A percentile compares a stretch with the other conserved stretches of the same genome.
phyloP scores from a whole-genome alignment of 2,329 filamentous ascomycete genomes.

The Decorospora gaudefroyi region DNA sequence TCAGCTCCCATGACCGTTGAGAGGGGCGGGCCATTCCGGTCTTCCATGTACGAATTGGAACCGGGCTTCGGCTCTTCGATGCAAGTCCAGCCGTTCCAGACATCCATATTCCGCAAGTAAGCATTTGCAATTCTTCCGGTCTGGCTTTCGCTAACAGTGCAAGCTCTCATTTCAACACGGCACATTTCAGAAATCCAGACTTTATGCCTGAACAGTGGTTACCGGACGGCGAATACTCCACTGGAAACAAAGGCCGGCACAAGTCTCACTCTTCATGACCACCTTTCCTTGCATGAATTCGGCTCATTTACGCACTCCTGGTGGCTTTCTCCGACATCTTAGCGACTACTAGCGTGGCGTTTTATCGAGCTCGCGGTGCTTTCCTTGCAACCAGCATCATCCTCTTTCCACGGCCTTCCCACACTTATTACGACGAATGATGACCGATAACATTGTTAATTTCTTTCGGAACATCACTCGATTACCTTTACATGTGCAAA shows the following conservation, averaged over 20 bases:
- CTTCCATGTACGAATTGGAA: constrained; percentile 53
- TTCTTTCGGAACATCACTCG: constrained; percentile 36
- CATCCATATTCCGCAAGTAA: constrained; percentile 56
- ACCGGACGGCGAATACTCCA: constrained; percentile 54
- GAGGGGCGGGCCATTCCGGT: constrained; percentile 51
- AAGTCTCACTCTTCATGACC: constrained; percentile 44
- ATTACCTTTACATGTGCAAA: constrained; percentile 40
- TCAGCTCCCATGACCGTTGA: constrained; percentile 35
- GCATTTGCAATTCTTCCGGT: constrained; percentile 16
- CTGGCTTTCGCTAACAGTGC: constrained; percentile 19
- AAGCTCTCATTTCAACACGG: constrained; percentile 58
- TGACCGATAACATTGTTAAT: constrained; percentile 45
- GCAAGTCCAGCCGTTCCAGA: constrained; percentile 53
- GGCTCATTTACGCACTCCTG: constrained; percentile 27
- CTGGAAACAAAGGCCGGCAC: constrained; percentile 44
- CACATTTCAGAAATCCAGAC: constrained; percentile 57
- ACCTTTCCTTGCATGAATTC: constrained; percentile 19
- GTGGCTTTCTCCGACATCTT: constrained; percentile 41
- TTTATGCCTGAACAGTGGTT: constrained; percentile 60
- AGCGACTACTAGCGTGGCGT: constrained; percentile 48
- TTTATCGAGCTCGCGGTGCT: constrained; percentile 39
- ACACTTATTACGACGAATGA: constrained; percentile 39
- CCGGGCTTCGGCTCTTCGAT: constrained; percentile 47
- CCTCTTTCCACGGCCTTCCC: constrained; percentile 34
- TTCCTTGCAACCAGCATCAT: constrained; percentile 39